A percentile compares a stretch with the other conserved stretches of the same genome.
phyloP scores from a whole-genome alignment of 129 eudicot genomes.

The Calendula officinalis region DNA sequence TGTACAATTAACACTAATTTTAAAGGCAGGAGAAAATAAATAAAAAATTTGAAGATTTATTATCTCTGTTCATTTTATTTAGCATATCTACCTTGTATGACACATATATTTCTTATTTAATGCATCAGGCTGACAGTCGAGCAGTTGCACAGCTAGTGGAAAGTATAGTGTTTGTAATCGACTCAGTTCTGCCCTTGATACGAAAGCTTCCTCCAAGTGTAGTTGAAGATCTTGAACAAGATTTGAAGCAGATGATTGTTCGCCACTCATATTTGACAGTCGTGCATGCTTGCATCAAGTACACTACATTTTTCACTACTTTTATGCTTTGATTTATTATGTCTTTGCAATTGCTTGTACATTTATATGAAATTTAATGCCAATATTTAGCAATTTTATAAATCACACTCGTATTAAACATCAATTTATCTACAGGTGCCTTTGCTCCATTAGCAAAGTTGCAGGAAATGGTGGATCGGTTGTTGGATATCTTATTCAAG shows the following conservation, averaged over 20 bases:
- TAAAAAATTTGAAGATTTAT: background rate
- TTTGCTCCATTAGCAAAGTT: slow-evolving; percentile 80
- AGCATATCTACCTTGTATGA: slow-evolving; percentile 9
- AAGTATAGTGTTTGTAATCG: slow-evolving; percentile 87
- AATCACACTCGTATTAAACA: background rate
- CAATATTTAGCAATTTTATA: background rate
- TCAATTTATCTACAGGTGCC: slow-evolving; percentile 55
- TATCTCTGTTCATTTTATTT: slow-evolving; percentile 12
- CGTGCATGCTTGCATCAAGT: slow-evolving; percentile 98
- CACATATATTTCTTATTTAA: slow-evolving; percentile 7
- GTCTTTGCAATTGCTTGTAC: slow-evolving; percentile 6
- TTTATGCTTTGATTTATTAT: slow-evolving; percentile 9
- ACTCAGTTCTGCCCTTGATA: slow-evolving; percentile 81
- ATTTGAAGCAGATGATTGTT: slow-evolving; percentile 92
- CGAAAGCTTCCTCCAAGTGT: slow-evolving; percentile 81
- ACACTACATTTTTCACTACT: slow-evolving; percentile 31
- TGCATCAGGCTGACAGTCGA: slow-evolving; percentile 79
- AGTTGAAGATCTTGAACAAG: slow-evolving; percentile 91
- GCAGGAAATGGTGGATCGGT: slow-evolving; percentile 76
- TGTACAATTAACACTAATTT: slow-evolving; percentile 10
- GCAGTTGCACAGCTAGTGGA: slow-evolving; percentile 82
- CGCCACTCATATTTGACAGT: slow-evolving; percentile 91
- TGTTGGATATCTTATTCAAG: slow-evolving; percentile 66
- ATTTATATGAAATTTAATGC: slow-evolving; percentile 9
- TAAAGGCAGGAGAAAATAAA: background rate